Conservation (phyloP, 1,284 basidiomycete species). For the Irpex sp. region DNA sequence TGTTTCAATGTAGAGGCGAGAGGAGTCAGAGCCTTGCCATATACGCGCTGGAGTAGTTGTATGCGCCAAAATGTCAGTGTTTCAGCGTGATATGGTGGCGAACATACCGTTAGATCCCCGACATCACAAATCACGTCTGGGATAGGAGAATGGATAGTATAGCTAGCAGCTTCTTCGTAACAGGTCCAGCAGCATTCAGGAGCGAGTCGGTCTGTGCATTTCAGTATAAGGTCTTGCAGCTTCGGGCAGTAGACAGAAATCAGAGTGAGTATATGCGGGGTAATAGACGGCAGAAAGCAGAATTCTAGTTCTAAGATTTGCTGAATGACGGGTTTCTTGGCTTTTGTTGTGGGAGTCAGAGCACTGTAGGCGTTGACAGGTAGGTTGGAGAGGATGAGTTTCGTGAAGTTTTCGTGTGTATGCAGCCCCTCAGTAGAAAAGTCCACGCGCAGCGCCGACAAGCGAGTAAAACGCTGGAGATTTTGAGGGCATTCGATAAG, state of each 20-base stretch:
- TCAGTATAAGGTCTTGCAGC: constrained; percentile 44
- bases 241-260: constrained; percentile 40
- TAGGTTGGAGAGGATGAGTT: constrained; percentile 21
- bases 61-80: not conserved
- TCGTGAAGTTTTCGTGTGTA: constrained; percentile 19
- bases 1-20: constrained; percentile 40
- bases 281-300: constrained; percentile 48
- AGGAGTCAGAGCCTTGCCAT: constrained; percentile 27
- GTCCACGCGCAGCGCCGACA: constrained; percentile 19
- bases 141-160: constrained; percentile 56
- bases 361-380: constrained; percentile 3
- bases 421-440: constrained; percentile 21
- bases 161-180: constrained; percentile 51
- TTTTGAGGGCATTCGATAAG: constrained; percentile 13
- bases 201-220: constrained; percentile 52
- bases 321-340: not conserved
- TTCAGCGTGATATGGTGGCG: not conserved
- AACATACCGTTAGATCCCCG: constrained; percentile 44
- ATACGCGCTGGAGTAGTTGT: constrained; percentile 19
- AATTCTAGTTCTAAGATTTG: constrained; percentile 38
- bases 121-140: constrained; percentile 41
- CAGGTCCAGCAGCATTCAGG: constrained; percentile 53
- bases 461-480: constrained; percentile 15
- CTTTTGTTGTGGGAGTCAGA: not conserved
- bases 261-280: constrained; percentile 36